Base-by-base conservation (phyloP, 768 basidiomycete genomes). In the Coprinopsis marcescibilis region DNA sequence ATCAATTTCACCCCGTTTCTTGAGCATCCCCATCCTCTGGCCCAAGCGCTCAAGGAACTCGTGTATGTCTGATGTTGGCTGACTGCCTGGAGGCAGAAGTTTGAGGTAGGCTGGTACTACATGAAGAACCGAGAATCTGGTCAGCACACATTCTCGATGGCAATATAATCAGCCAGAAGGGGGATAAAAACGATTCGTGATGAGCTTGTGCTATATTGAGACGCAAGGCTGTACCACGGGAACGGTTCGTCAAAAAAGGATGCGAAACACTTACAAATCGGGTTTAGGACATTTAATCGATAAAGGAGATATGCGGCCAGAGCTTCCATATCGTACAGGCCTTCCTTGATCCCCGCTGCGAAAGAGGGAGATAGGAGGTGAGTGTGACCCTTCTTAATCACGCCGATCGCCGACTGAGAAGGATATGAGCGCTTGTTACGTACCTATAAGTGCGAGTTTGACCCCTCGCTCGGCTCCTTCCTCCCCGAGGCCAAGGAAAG, bases 391-490 rank as follows among this genome's bases (percentile, higher is more conserved):
- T 52, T 51, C 55, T 40, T 54, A 46, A 55, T 52, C 45, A 46
- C 29, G 29, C 37, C 37, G 44, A 40, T 40, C 38, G 21, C 27
- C 26, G 34, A 51, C 40, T 33, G 49, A 54, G 53, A 51, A 49
- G 13, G 35, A 29, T 21, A 42, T 47, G 23, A 48, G 13, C 37
- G 46, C 43, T 40, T 51, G 45, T 69, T 64, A 71, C 85, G 63
- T 71, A 89, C 94, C 89, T 35, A 96, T 97, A 48, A 97, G 68
- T 39, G 91, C 94, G 17, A 97, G 78, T 65, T 94, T 97, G 44
- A 96, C 76, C 10, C 89, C 95, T 58, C 89, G 76, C 65, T 99
- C 96, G 42, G 90, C 85, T 14, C 92, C 95, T 52, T 76, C 76
- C 45, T 78, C 73, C 3, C 96, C 96, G 49, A 72, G 78, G 1